Evolutionary conservation across 371 early-diverging fungal genomes (phyloP).

Genomic region (Actinomucor elegans): DNA sequence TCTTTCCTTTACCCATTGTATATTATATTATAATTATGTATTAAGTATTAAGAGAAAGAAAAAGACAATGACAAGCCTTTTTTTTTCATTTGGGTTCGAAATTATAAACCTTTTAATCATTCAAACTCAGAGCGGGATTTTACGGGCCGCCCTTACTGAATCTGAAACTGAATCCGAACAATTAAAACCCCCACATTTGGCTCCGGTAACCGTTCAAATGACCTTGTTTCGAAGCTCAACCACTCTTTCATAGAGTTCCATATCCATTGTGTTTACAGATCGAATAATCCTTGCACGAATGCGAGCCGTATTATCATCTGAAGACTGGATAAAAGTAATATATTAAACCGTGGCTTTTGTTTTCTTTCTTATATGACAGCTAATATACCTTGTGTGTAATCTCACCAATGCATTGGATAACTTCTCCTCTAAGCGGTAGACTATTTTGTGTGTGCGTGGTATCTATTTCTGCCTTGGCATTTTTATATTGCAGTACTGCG

Average conservation of each 20-base stretch:
- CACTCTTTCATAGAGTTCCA: conserved; percentile 18
- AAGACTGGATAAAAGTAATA: neutral
- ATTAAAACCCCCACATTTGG: no score
- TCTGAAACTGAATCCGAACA: no score
- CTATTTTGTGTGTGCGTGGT: neutral
- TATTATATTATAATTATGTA: neutral
- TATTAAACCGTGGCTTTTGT: neutral
- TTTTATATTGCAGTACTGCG: conserved; percentile 4
- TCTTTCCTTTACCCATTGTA: conserved; percentile 36
- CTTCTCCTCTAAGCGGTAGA: neutral
- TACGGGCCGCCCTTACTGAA: no score
- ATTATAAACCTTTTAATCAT: no score
- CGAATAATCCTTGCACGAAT: conserved; percentile 15
- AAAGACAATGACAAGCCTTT: neutral
- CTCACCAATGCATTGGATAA: conserved; percentile 22
- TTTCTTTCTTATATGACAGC: no score
- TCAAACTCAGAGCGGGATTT: no score
- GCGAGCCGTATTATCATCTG: neutral
- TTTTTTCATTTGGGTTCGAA: conserved; percentile 1
- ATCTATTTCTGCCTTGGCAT: neutral
- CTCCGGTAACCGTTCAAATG: no score
- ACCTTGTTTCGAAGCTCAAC: conserved; percentile 7
- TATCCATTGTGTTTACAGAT: conserved; percentile 8
- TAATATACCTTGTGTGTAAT: no score
- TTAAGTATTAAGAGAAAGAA: conserved; percentile 8